Base-by-base conservation (phyloP, 257 asterid genomes). In the Nicotiana knightiana region DNA sequence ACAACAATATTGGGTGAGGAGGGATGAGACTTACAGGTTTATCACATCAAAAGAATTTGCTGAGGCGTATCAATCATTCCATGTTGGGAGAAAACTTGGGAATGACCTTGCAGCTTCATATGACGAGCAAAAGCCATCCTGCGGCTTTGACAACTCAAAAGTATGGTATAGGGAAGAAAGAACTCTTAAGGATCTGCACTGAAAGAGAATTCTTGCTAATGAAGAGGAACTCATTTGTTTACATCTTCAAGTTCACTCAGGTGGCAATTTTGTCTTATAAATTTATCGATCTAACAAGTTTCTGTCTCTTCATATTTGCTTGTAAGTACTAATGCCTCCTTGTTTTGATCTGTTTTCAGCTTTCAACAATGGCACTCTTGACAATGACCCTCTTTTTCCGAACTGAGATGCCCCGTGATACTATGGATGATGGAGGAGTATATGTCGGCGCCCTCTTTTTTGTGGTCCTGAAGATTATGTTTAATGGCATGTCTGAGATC, bases 201-300 rank as follows among this genome's bases (percentile, higher is more conserved):
- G 39, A 77, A 7, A 85, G 90, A 82, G 92, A 90, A 82, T 3
- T 87, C 64, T 43, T 87, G 84, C 83, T 90, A 32, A 88, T 90
- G 87, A 90, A 87, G 86, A 87, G 93, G 84, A 90, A 90, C 87
- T 85, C 90, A n/a, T 82, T 84, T 24, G 79, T 90, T 51, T 84
- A 85, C 55, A 2, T 78, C 58, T 88, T 85, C 85, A 86, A 83
- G 84, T 30, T 90, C 46, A 55, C 53, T 32, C 30, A 62, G 65
- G 66, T 33, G 30, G 4, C 11, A 46, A 24, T 46, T 51, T 53
- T 11, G 37, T 61, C 71, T 7, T 0, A 26, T 64, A 57, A 53
- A 16, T 33, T 13, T 2, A 46, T 64, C 6, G 30, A 21, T 21
- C 24, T 21, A 21, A 21, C 30, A 68, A 26, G 48, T 21, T 1